phyloP scores from a whole-genome alignment of 495 filamentous ascomycete species.

The Podospora pseudoanserina region DNA sequence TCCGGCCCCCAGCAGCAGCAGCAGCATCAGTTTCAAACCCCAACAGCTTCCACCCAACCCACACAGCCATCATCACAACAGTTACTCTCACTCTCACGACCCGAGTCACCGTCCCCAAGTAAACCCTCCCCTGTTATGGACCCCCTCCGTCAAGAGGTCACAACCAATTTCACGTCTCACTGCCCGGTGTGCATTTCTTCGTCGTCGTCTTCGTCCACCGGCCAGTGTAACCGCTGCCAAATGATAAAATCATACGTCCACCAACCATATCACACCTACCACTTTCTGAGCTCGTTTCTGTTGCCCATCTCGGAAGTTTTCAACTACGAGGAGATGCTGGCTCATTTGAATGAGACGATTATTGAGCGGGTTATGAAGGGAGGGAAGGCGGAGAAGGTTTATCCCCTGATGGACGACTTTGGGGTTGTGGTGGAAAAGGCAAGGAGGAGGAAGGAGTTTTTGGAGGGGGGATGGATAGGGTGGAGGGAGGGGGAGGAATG shows the following conservation, averaged over 20 bases:
- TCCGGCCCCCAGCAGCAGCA: background rate
- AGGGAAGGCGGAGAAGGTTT: background rate
- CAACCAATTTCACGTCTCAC: constrained; percentile 1
- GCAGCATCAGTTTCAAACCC: background rate
- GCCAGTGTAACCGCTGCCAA: background rate
- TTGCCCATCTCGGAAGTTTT: constrained; percentile 7
- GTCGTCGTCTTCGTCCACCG: background rate
- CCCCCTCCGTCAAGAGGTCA: background rate
- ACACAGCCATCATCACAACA: background rate
- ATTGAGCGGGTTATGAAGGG: background rate
- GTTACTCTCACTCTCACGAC: background rate
- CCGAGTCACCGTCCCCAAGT: background rate
- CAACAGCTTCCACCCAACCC: background rate
- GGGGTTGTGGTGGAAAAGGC: background rate
- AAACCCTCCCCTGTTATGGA: background rate
- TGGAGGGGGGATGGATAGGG: constrained; percentile 1
- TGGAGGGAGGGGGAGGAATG: background rate
- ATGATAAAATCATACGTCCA: background rate
- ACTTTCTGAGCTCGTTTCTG: background rate
- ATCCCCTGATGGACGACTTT: constrained; percentile 12
- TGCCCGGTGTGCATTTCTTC: background rate
- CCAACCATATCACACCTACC: background rate
- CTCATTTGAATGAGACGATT: constrained; percentile 10
- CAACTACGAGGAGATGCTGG: constrained; percentile 12
- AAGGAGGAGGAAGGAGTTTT: constrained; percentile 1